Conservation (phyloP, 2,329 filamentous ascomycete genomes). For the Aureobasidium uvarum region DNA sequence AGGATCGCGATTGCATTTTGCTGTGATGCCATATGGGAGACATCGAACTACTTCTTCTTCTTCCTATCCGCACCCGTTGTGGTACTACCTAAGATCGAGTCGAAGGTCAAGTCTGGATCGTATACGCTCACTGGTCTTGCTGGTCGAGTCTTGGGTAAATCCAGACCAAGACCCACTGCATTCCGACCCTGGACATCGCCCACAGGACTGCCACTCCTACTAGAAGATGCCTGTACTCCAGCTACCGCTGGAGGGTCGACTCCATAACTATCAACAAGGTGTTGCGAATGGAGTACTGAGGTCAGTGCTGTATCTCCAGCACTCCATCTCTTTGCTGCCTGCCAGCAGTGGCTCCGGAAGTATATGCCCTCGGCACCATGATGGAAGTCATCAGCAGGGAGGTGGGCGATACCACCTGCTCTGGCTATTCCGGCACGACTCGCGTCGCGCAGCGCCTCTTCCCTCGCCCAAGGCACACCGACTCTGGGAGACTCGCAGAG, state of each 20-base stretch:
- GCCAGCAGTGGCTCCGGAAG: slow-evolving; percentile 67
- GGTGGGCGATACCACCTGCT: slow-evolving; percentile 63
- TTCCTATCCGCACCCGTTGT: not conserved
- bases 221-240: not conserved
- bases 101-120: slow-evolving; percentile 49
- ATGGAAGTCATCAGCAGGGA: slow-evolving; percentile 64
- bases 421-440: slow-evolving; percentile 67
- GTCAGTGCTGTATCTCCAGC: slow-evolving; percentile 41
- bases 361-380: slow-evolving; percentile 67
- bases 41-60: not conserved
- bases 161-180: slow-evolving; percentile 48
- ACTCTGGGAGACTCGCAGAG: slow-evolving; percentile 72
- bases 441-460: slow-evolving; percentile 51
- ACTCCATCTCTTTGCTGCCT: slow-evolving; percentile 61
- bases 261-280: slow-evolving; percentile 32
- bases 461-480: slow-evolving; percentile 70
- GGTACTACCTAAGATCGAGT: slow-evolving; percentile 45
- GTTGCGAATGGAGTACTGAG: slow-evolving; percentile 32
- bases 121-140: slow-evolving; percentile 36
- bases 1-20: not conserved
- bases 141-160: slow-evolving; percentile 40
- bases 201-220: slow-evolving; percentile 28
- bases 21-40: not conserved
- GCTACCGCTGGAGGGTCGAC: not conserved
- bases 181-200: slow-evolving; percentile 34